Evolutionary conservation across 2,329 filamentous ascomycete genomes (phyloP).

Genomic region (Alternaria viburni): DNA sequence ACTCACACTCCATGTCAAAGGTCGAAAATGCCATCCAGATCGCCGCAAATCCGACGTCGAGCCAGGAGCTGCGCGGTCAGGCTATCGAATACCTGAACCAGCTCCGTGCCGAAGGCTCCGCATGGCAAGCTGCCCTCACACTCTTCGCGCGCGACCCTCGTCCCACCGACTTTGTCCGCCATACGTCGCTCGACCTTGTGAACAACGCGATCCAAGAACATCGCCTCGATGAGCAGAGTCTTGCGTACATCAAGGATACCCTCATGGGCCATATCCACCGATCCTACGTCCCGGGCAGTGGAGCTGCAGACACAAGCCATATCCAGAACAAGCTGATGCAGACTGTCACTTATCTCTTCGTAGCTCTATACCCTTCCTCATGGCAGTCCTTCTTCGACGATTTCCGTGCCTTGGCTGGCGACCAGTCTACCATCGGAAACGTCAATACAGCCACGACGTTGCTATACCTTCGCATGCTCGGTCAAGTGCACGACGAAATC

Average conservation of each 20-base stretch:
- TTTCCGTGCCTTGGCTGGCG: conserved; percentile 76
- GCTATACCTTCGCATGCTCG: conserved; percentile 86
- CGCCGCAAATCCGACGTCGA: conserved; percentile 81
- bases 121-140: conserved; percentile 86
- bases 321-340: conserved; percentile 98
- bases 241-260: conserved; percentile 79
- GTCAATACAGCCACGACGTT: conserved; percentile 79
- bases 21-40: conserved; percentile 96
- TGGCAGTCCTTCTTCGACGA: conserved; percentile 95
- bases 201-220: conserved; percentile 88
- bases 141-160: conserved; percentile 83
- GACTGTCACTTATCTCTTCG: conserved; percentile 92
- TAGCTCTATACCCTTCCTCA: conserved; percentile 79
- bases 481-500: conserved; percentile 95
- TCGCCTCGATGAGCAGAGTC: conserved; percentile 72
- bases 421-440: conserved; percentile 60
- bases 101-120: conserved; percentile 79
- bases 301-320: conserved; percentile 70
- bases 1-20: conserved; percentile 53
- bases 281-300: conserved; percentile 69
- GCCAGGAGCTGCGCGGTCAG: conserved; percentile 76
- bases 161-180: conserved; percentile 81
- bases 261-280: conserved; percentile 81
- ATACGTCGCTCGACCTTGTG: conserved; percentile 89
- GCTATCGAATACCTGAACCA: conserved; percentile 81